Conservation (phyloP, 371 early-diverging fungal species). For the Mucor racemosus region DNA sequence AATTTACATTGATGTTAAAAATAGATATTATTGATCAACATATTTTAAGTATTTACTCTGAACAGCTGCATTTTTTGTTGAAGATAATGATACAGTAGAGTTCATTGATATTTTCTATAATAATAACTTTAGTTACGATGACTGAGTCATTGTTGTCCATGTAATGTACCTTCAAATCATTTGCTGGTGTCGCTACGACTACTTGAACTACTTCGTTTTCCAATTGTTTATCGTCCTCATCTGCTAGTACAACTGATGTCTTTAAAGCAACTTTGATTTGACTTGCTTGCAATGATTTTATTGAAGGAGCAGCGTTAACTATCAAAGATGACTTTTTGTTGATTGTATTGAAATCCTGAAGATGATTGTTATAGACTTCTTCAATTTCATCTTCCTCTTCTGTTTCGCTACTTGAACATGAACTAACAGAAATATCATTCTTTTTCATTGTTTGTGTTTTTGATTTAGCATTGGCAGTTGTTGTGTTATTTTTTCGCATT, state of each 20-base stretch:
- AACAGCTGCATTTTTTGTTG: constrained; percentile 1
- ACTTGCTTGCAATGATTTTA: constrained; percentile 9
- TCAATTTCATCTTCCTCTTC: constrained; percentile 10
- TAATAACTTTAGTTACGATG: neutral
- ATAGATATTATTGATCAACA: neutral
- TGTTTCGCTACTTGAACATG: constrained; percentile 14
- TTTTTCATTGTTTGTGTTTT: neutral
- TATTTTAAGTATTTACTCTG: constrained; percentile 1
- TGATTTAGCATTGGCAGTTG: constrained; percentile 1
- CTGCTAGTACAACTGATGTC: neutral
- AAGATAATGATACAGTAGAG: neutral
- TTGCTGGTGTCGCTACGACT: neutral
- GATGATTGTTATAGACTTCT: neutral
- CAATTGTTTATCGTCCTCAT: neutral
- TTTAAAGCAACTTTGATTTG: constrained; percentile 6
- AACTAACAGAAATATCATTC: neutral
- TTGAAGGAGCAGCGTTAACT: constrained; percentile 3
- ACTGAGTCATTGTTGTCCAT: neutral
- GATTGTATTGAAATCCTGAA: neutral
- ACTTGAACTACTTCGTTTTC: neutral
- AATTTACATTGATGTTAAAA: neutral
- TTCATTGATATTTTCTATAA: neutral
- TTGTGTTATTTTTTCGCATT: constrained; percentile 1
- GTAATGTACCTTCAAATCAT: neutral
- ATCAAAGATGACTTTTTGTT: constrained; percentile 15